Evolutionary conservation across 768 basidiomycete species (phyloP).

Genomic region (Leccinum uliginosum): DNA sequence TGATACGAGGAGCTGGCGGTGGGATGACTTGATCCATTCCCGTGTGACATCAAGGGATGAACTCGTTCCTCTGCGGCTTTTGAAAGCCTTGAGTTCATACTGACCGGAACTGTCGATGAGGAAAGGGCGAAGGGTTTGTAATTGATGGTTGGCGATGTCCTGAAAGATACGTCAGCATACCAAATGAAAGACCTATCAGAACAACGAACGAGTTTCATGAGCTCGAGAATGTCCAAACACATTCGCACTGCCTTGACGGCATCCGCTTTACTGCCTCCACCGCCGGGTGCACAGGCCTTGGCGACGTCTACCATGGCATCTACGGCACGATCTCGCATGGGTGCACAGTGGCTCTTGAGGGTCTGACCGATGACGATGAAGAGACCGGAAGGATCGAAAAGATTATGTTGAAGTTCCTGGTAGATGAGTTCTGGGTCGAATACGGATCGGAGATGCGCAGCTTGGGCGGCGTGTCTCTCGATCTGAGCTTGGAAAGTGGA

Average conservation of each 20-base stretch:
- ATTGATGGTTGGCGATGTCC: conserved; percentile 97
- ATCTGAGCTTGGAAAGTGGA: conserved; percentile 56
- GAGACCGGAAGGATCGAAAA: conserved; percentile 76
- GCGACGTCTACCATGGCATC: conserved; percentile 80
- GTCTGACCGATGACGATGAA: conserved; percentile 77
- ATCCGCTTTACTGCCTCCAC: conserved; percentile 51
- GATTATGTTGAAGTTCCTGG: conserved; percentile 70
- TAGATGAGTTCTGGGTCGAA: conserved; percentile 82
- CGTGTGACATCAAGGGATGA: conserved; percentile 52
- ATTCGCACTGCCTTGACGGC: conserved; percentile 71
- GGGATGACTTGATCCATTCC: conserved; percentile 59
- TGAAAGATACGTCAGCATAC: conserved; percentile 32
- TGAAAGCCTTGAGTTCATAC: conserved; percentile 77
- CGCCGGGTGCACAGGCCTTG: conserved; percentile 50
- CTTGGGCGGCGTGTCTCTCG: conserved; percentile 59
- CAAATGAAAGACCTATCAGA: conserved; percentile 12
- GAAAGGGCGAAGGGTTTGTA: conserved; percentile 89
- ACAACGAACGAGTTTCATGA: conserved; percentile 86
- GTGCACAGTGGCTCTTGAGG: conserved; percentile 88
- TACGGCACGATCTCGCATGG: conserved; percentile 83
- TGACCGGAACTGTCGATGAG: conserved; percentile 74
- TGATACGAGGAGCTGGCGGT: conserved; percentile 40
- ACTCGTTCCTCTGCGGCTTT: conserved; percentile 45
- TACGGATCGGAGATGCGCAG: conserved; percentile 62
- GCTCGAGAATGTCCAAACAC: conserved; percentile 87